phyloP scores from a whole-genome alignment of 1,139 yeast species.

The Debaryomyces sp. region DNA sequence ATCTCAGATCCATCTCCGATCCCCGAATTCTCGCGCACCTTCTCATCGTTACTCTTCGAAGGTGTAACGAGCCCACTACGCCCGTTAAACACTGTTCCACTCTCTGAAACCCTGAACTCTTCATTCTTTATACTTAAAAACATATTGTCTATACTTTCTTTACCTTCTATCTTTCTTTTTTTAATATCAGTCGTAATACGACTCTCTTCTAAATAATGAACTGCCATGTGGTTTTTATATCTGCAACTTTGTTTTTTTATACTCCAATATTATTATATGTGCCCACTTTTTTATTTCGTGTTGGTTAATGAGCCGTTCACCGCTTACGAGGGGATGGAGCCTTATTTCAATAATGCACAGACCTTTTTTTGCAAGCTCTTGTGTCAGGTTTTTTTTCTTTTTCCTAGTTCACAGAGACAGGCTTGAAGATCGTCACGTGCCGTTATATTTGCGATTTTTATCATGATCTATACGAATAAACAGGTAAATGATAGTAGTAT shows the following conservation, averaged over 20 bases:
- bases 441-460: background rate
- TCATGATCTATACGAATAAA: background rate
- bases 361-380: background rate
- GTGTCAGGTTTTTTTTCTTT: background rate
- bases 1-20: constrained; percentile 1
- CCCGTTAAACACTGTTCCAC: background rate
- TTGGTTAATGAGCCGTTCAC: background rate
- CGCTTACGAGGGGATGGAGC: background rate
- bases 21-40: background rate
- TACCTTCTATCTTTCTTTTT: background rate
- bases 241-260: background rate
- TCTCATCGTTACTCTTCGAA: background rate
- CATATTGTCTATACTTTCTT: background rate
- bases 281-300: background rate
- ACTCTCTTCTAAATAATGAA: constrained; percentile 1
- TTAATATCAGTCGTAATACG: background rate
- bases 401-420: background rate
- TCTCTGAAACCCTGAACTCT: background rate
- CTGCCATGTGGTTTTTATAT: background rate
- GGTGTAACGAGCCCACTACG: background rate
- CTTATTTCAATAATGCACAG: background rate
- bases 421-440: background rate
- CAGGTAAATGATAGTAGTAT: background rate
- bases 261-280: background rate
- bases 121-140: background rate